Conservation (phyloP, 768 basidiomycete genomes). For the Tricholomella constricta region DNA sequence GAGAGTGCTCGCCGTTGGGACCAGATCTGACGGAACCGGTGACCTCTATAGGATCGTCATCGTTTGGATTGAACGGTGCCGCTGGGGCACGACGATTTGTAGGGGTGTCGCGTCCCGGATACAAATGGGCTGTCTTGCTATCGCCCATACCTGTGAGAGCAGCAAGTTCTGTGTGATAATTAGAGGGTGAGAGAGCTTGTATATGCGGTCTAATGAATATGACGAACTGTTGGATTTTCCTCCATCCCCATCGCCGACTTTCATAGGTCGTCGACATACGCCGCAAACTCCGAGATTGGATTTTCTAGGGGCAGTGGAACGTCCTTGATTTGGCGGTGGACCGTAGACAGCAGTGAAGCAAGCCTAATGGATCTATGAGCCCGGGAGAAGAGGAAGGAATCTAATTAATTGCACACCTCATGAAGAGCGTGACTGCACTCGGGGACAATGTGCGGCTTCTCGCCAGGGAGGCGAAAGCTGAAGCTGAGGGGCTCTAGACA, state of each 20-base stretch:
- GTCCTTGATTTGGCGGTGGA: conserved; percentile 65
- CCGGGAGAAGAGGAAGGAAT: conserved; percentile 8
- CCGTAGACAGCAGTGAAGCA: conserved; percentile 98
- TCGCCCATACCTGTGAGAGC: conserved; percentile 90
- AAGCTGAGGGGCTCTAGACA: conserved; percentile 95
- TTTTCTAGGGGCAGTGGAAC: conserved; percentile 60
- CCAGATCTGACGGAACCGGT: conserved; percentile 49
- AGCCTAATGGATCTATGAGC: conserved; percentile 51
- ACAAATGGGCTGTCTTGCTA: conserved; percentile 53
- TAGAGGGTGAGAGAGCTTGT: conserved; percentile 7
- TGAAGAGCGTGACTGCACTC: conserved; percentile 99
- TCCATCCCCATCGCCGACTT: conserved; percentile 84
- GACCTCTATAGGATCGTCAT: conserved; percentile 84
- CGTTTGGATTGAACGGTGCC: conserved; percentile 65
- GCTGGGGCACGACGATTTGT: conserved; percentile 39
- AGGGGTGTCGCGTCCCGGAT: conserved; percentile 70
- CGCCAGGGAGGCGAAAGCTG: conserved; percentile 90
- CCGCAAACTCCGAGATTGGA: conserved; percentile 93
- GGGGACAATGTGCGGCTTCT: conserved; percentile 96
- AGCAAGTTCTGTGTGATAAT: conserved; percentile 71
- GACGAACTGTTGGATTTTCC: conserved; percentile 87
- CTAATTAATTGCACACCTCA: conserved; percentile 53
- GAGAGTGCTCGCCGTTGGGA: conserved; percentile 45
- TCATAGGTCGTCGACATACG: conserved; percentile 96
- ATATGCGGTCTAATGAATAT: conserved; percentile 11